Conservation (phyloP, 495 filamentous ascomycete genomes). For the Xylaria flabelliformis region DNA sequence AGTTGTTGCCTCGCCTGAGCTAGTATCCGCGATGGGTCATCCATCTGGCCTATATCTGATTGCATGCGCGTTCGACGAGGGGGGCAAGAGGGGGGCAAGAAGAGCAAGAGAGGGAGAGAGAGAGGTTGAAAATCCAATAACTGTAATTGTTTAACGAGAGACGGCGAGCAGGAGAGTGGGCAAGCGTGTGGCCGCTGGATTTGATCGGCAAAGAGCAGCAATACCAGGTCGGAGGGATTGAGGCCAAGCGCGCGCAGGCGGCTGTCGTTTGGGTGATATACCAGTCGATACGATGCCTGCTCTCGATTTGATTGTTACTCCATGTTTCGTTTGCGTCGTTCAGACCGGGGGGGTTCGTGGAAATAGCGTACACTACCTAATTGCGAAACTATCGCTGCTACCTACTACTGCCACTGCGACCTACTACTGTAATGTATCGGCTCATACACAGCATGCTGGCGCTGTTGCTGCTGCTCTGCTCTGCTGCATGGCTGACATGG, state of each 20-base stretch:
- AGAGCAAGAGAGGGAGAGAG: background rate
- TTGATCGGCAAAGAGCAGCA: conserved; percentile 16
- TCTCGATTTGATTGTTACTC: conserved; percentile 17
- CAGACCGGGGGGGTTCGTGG: conserved; percentile 12
- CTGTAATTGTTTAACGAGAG: conserved; percentile 16
- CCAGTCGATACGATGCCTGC: conserved; percentile 15
- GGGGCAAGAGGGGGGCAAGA: conserved; percentile 16
- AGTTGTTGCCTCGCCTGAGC: conserved; percentile 41
- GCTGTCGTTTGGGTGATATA: conserved; percentile 26
- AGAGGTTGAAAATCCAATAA: background rate
- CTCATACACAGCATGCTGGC: conserved; percentile 13
- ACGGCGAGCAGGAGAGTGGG: conserved; percentile 8
- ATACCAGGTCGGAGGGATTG: conserved; percentile 27
- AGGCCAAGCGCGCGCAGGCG: conserved; percentile 26
- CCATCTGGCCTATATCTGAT: conserved; percentile 34
- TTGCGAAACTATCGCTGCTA: conserved; percentile 19
- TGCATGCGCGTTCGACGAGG: conserved; percentile 24
- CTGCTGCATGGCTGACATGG: conserved; percentile 20
- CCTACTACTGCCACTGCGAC: background rate
- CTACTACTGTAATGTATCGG: background rate
- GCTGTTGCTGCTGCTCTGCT: conserved; percentile 9
- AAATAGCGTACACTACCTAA: background rate
- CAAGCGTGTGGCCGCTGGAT: conserved; percentile 15
- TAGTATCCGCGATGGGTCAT: conserved; percentile 42
- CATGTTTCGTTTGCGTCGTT: conserved; percentile 24